phyloP scores from a whole-genome alignment of 2,329 filamentous ascomycete genomes.

The Graphilbum ipis-grandicollis region DNA sequence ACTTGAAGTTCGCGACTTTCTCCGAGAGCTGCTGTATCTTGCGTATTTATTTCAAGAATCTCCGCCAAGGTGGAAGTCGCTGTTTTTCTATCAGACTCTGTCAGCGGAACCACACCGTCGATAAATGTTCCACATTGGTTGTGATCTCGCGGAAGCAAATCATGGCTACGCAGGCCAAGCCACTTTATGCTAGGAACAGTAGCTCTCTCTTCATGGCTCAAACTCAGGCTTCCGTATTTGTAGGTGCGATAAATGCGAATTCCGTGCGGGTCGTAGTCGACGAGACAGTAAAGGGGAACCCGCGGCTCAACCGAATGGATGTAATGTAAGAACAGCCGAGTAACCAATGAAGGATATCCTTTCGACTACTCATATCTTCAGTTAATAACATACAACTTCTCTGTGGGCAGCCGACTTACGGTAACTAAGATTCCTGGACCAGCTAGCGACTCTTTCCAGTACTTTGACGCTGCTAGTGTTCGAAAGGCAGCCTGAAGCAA shows the following conservation, averaged over 20 bases:
- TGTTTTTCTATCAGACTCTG: constrained; percentile 36
- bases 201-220: constrained; percentile 40
- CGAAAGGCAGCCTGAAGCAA: constrained; percentile 51
- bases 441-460: constrained; percentile 29
- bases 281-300: constrained; percentile 43
- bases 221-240: constrained; percentile 46
- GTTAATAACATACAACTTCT: too few relatives aligned
- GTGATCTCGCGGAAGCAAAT: background rate
- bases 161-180: constrained; percentile 36
- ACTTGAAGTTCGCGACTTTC: constrained; percentile 43
- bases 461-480: constrained; percentile 39
- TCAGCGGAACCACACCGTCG: constrained; percentile 23
- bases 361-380: constrained; percentile 43
- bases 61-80: constrained; percentile 35
- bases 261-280: constrained; percentile 66
- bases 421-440: constrained; percentile 52
- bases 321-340: constrained; percentile 43
- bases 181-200: constrained; percentile 37
- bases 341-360: constrained; percentile 64
- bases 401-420: constrained; percentile 22
- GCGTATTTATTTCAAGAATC: constrained; percentile 11
- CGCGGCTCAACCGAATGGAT: constrained; percentile 28
- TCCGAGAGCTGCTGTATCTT: constrained; percentile 17
- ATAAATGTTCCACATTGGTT: constrained; percentile 8
- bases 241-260: constrained; percentile 59